phyloP scores from a whole-genome alignment of 805 yeast genomes.

The Suhomyces vadensis region DNA sequence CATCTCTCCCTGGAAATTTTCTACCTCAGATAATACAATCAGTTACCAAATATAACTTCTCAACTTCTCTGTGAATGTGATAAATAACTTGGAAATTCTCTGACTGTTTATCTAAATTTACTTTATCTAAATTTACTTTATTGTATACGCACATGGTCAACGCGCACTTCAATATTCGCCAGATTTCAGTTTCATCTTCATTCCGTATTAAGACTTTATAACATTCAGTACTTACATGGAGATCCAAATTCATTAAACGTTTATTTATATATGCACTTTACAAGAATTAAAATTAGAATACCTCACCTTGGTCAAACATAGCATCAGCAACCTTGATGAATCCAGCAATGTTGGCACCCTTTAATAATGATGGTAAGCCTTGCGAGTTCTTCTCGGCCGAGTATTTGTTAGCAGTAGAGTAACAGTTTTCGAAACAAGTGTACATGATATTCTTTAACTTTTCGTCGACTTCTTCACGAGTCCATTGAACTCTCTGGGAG shows the following conservation, averaged over 20 bases:
- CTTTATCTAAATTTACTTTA: too few species aligned
- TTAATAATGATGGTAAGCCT: slow-evolving; percentile 85
- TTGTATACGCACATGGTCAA: too few species aligned
- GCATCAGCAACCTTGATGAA: slow-evolving; percentile 98
- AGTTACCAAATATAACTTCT: not conserved
- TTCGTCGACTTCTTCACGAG: slow-evolving; percentile 86
- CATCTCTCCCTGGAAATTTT: too few species aligned
- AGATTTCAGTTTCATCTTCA: too few species aligned
- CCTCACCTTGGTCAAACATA: slow-evolving; percentile 97
- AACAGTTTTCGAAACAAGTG: slow-evolving; percentile 89
- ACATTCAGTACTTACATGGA: too few species aligned
- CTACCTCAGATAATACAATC: not conserved
- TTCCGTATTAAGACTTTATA: too few species aligned
- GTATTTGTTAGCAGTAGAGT: slow-evolving; percentile 81
- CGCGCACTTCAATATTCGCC: too few species aligned
- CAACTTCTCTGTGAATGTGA: too few species aligned
- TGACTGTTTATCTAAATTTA: too few species aligned
- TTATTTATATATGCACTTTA: slow-evolving; percentile 8
- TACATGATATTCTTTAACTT: slow-evolving; percentile 92
- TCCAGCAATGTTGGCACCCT: slow-evolving; percentile 99
- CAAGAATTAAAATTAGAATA: slow-evolving; percentile 29
- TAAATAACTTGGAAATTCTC: too few species aligned
- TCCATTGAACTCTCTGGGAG: slow-evolving; percentile 91
- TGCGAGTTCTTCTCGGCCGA: slow-evolving; percentile 64
- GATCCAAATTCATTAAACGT: slow-evolving; percentile 1